Base-by-base conservation (phyloP, 2,329 filamentous ascomycete genomes). In the Colletotrichum horii region DNA sequence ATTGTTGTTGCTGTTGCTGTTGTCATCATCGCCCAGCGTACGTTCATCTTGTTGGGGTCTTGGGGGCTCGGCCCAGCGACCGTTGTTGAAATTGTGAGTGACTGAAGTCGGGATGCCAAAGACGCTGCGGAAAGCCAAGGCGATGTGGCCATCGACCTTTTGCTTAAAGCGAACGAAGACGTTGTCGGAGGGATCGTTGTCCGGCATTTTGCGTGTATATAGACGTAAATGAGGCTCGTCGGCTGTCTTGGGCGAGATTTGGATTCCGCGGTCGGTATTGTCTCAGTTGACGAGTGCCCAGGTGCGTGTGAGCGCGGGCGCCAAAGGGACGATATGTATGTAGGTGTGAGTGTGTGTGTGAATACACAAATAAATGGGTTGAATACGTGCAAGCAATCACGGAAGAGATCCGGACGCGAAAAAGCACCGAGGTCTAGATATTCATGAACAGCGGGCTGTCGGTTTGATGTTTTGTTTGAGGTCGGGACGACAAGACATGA, bases 121-220 rank as follows among this genome's bases (percentile, higher is more conserved):
- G 26, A 82, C 64, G 24, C 80, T 64, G 30, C 67, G 77, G 16
- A 81, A 70, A 66, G 78, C 79, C 26, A 83, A 80, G 52, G 82
- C 80, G 74, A 88, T 79, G 70, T 82, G 83, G 58, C 78, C 77
- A 78, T 88, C 84, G 72, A 88, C 82, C 71, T 84, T 82, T 70
- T 85, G 82, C 78, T 84, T 87, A 79, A 84, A 86, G 71, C 83
- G 83, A 52, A 87, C 78, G 77, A 87, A 87, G n/a, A 81, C 80
- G 70, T 86, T 85, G 66, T 75, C 76, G 19, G 72, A 66, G 34
- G 75, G 48, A 30, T 73, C 66, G 72, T 73, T 71, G 30, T 48
- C 68, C 14, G 77, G 52, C 77, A 78, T 78, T 38, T 34, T 71
- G 68, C 26, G 34, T 24, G 28, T 16, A 14, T 71, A 34, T 48